Percentiles rank a stretch among this genome's conserved stretches.
These are phyloP conservation scores for Phytophthora pistaciae DNA, from an alignment of 352 stramenopile species.

Conservation along the genomic window DNA sequence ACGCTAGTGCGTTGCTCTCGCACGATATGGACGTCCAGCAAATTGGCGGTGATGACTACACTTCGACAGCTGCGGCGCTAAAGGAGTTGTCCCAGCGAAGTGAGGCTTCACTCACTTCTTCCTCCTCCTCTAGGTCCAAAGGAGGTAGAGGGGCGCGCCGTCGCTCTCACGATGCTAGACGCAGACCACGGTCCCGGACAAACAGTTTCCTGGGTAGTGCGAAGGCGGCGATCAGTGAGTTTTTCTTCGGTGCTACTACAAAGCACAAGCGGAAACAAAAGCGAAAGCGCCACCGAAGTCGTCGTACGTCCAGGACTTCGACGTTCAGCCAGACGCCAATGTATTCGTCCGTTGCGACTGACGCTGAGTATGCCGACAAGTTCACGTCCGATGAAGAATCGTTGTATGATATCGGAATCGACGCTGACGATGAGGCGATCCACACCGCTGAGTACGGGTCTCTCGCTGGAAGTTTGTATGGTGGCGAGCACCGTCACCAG, in stretches of 20 bases:
- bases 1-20: constrained; percentile 87
- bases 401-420: constrained; percentile 23
- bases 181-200: constrained; percentile 14
- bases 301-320: constrained; percentile 18
- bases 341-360: constrained; percentile 43
- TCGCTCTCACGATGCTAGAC: constrained; percentile 10
- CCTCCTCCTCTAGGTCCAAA: constrained; percentile 9
- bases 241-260: constrained; percentile 22
- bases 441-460: constrained; percentile 36
- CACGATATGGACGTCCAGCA: constrained; percentile 84
- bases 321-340: constrained; percentile 22
- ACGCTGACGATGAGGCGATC: constrained; percentile 22
- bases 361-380: constrained; percentile 27
- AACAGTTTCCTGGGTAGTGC: constrained; percentile 32
- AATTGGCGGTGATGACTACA: constrained; percentile 66
- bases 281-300: constrained; percentile 19
- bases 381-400: constrained; percentile 31
- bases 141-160: constrained; percentile 8
- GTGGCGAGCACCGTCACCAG: constrained; percentile 1
- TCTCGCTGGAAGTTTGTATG: constrained; percentile 24
- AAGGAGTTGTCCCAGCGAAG: constrained; percentile 54
- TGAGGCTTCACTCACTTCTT: constrained; percentile 19
- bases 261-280: constrained; percentile 35
- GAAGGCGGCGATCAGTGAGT: constrained; percentile 22
- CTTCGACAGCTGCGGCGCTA: constrained; percentile 56